Evolutionary conservation across 768 basidiomycete species (phyloP), one percentile per base, ranked within the genome.

Genomic region (Pleurotus ostreatus): DNA sequence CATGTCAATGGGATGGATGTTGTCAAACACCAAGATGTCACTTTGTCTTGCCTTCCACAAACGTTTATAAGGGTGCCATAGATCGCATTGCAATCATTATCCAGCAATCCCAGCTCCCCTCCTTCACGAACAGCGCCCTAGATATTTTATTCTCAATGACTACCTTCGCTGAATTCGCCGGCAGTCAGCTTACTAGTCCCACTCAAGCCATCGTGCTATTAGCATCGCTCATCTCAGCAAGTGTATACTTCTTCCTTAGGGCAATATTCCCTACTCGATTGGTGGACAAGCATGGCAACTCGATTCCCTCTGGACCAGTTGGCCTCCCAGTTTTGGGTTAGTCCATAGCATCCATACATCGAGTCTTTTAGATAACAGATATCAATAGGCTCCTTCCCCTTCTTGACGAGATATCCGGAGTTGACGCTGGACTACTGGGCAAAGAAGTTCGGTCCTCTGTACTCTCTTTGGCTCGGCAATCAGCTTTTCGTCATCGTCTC

Each of bases 401-500:
- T 71, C 63, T 66, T 78, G 18, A 71, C 71, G 4, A 55, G 68
- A 12, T 77, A 74, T 39, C 76, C 78, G 3, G 78, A 79, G 62
- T 67, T 73, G 23, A 70, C 69, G 1, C 66, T 79, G 13, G 69
- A 74, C 52, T 56, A 62, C 37, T 79, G 78, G 78, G 69, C 74
- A 1, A 71, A 72, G 55, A 69, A 70, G 54, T 79, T 70, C 55
- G 78, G 78, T 0, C 64, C 75, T 0, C 55, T 80, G 9, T 78
- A 73, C 59, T 78, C 78, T 5, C 57, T 80, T 51, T 75, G 71
- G 70, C 68, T 80, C 18, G 78, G 78, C 15, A 72, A 76, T 57
- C 78, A 78, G 57, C 73, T 78, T 16, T 76, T 78, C 60, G 70
- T 80, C 48, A 65, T 78, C 40, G 56, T 80, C 34, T 78, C 77